Base-by-base conservation (phyloP, 2,329 filamentous ascomycete genomes). In the Fusarium sp. region DNA sequence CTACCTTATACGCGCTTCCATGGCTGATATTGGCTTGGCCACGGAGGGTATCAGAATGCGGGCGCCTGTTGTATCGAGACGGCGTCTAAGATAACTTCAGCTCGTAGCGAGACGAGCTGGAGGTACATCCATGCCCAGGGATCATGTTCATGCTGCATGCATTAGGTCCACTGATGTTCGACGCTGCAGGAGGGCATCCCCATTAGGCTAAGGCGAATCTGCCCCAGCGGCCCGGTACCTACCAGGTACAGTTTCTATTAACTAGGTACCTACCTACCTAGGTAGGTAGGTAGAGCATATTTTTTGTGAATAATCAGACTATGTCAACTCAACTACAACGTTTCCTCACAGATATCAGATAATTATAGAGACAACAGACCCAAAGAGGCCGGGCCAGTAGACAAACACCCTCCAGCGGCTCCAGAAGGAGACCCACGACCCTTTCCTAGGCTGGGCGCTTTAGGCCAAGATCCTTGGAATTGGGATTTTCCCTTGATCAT, bases 401-500 rank as follows among this genome's bases (percentile, higher is more conserved):
- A 19, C 19, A 19, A 19, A 19, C 19, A 19, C 19, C 19, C 19
- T 19, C 22, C 47, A 63, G 60, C 28, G 32, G 53, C 31, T 32
- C 45, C 42, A 32, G 52, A 42, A 50, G 41, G 38, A 40, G 38
- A 40, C 32, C 38, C 55, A 61, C 43, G 55, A 48, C 50, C 50
- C 55, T 65, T 46, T 19, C 19, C 3, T 19, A 19, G 19, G 3
- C 39, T 39, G 24, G 50, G 53, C 38, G 29, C 48, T 29, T 10
- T 26, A 29, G 45, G 40, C 45, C 42, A 35, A 44, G 59, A 64
- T 64, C 59, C 60, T 64, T 67, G 54, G 64, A 67, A 66, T 66
- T 66, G 63, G 59, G 64, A 66, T 67, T 62, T 60, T 64, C 55
- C 45, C 48, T 55, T 48, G 51, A 66, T 67, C 54, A 67, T 66